Conservation (phyloP, 352 stramenopile genomes). For the Globisporangium cederbergense region DNA sequence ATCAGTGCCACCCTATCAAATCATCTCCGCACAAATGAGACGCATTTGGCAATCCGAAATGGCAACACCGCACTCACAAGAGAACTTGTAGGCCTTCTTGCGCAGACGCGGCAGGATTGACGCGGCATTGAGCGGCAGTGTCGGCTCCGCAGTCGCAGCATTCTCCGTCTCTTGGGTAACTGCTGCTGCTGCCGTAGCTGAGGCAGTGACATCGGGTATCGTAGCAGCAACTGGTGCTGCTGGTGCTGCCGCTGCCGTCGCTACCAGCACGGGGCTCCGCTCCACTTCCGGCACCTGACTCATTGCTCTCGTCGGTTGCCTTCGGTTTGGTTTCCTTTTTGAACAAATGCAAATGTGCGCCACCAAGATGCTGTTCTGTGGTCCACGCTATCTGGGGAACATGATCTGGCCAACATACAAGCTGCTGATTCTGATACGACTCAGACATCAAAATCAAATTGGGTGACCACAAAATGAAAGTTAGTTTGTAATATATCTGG, state of each 20-base stretch:
- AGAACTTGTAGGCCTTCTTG: conserved; percentile 23
- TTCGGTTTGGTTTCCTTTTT: neutral
- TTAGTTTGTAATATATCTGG: too few species aligned
- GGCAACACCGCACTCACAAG: conserved; percentile 10
- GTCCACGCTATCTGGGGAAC: neutral
- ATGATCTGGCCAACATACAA: neutral
- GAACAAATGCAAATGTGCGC: neutral
- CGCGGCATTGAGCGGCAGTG: conserved; percentile 16
- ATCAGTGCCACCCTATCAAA: neutral
- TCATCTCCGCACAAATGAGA: neutral
- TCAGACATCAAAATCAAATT: too few species aligned
- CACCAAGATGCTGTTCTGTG: neutral
- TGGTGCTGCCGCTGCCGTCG: neutral
- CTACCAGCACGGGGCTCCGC: neutral
- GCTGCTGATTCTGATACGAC: too few species aligned
- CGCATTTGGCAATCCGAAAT: neutral
- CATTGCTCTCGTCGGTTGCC: conserved; percentile 1
- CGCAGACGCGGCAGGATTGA: conserved; percentile 21
- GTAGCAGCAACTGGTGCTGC: neutral
- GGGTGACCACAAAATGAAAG: too few species aligned
- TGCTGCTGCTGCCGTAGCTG: neutral
- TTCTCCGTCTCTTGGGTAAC: neutral
- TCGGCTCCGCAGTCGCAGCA: neutral
- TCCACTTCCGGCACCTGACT: conserved; percentile 8
- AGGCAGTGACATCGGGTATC: neutral